Percentiles rank a stretch among this genome's conserved stretches.
phyloP scores from a whole-genome alignment of 805 yeast species.

The Starmerella sirachaensis region DNA sequence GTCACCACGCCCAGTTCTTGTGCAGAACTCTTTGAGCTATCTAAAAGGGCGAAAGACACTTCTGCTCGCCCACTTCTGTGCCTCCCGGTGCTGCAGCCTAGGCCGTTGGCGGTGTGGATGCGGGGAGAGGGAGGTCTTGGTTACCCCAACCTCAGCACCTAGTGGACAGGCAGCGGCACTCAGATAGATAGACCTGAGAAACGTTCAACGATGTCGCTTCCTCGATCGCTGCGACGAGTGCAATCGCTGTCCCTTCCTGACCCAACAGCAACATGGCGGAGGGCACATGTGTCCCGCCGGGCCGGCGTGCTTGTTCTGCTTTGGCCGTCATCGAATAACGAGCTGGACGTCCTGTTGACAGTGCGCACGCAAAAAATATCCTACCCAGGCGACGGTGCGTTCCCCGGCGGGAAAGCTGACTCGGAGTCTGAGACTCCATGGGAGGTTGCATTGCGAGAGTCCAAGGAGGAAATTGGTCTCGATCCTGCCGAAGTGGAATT shows the following conservation, averaged over 20 bases:
- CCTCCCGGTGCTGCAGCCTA: too few relatives aligned
- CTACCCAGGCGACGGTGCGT: slow-evolving; percentile 81
- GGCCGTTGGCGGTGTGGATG: too few relatives aligned
- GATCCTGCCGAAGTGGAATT: slow-evolving; percentile 48
- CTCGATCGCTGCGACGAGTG: slow-evolving; percentile 1
- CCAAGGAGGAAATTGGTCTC: slow-evolving; percentile 78
- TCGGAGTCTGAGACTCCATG: slow-evolving; percentile 48
- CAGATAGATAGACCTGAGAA: too few relatives aligned
- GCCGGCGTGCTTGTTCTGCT: slow-evolving; percentile 70
- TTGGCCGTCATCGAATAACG: slow-evolving; percentile 52
- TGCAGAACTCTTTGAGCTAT: too few relatives aligned
- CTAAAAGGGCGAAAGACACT: too few relatives aligned
- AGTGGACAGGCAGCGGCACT: too few relatives aligned
- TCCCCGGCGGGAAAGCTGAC: slow-evolving; percentile 93
- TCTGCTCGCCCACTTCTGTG: too few relatives aligned
- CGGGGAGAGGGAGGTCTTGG: too few relatives aligned
- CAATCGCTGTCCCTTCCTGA: slow-evolving; percentile 3
- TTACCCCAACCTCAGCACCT: too few relatives aligned
- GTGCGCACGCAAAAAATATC: slow-evolving; percentile 58
- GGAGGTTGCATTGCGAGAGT: slow-evolving; percentile 69
- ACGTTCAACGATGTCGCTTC: slow-evolving; percentile 3
- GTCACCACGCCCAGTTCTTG: too few relatives aligned
- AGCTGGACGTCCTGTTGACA: slow-evolving; percentile 66
- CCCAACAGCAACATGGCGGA: slow-evolving; percentile 35
- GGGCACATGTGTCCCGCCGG: slow-evolving; percentile 52